phyloP scores from a whole-genome alignment of 768 basidiomycete species.

The Kwoniella botswanensis region DNA sequence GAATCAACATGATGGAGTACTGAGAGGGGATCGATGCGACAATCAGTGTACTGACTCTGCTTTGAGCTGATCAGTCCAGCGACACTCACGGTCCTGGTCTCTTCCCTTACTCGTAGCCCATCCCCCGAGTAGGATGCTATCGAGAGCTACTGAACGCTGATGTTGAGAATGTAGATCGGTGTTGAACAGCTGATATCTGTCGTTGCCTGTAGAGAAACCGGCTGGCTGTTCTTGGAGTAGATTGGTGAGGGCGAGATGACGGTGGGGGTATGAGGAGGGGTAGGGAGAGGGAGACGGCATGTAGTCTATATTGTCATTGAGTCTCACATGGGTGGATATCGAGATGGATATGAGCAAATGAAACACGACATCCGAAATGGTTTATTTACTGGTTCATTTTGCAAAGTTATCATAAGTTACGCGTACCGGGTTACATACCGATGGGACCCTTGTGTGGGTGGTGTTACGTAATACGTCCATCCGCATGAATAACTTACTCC shows the following conservation, averaged over 20 bases:
- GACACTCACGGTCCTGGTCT: constrained; percentile 13
- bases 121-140: neutral
- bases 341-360: too few species aligned
- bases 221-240: constrained; percentile 8
- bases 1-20: constrained; percentile 13
- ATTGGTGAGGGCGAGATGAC: constrained; percentile 11
- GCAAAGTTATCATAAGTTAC: too few species aligned
- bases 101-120: constrained; percentile 3
- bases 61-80: neutral
- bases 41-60: neutral
- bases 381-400: too few species aligned
- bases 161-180: neutral
- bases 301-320: neutral
- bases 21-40: neutral
- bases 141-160: constrained; percentile 4
- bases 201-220: neutral
- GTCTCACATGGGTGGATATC: neutral
- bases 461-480: too few species aligned
- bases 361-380: too few species aligned
- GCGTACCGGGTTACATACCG: too few species aligned
- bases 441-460: too few species aligned
- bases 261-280: constrained; percentile 15
- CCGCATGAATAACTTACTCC: too few species aligned
- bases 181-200: neutral
- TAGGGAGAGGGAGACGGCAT: constrained; percentile 9